Percentiles rank a stretch among this genome's conserved stretches.
These are phyloP conservation scores for Leishmania mexicana DNA, from an alignment of 208 protist genomes.

Conservation along the genomic window DNA sequence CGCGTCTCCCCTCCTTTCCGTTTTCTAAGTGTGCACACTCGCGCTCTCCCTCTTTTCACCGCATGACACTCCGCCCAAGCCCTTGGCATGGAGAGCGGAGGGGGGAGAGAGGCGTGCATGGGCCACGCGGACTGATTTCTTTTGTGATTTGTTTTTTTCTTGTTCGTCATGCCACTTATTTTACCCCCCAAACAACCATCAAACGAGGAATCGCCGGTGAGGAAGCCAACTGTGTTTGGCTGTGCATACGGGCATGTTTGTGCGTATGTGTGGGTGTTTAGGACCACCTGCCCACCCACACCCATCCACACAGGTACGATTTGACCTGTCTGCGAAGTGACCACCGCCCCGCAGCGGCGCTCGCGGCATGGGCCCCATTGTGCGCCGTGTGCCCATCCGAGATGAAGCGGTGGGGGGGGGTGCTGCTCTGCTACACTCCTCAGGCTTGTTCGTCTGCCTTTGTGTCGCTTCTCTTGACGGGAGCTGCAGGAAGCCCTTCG, in stretches of 20 bases:
- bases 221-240: neutral
- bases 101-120: neutral
- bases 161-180: neutral
- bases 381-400: neutral
- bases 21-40: neutral
- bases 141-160: constrained; percentile 1
- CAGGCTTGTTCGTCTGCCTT: neutral
- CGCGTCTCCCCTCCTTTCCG: neutral
- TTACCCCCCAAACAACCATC: neutral
- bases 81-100: neutral
- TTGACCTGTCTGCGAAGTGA: neutral
- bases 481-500: neutral
- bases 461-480: neutral
- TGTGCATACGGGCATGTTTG: neutral
- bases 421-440: neutral
- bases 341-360: neutral
- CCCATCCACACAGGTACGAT: neutral
- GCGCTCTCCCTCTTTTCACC: neutral
- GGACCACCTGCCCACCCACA: neutral
- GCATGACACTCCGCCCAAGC: neutral
- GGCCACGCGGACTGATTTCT: constrained; percentile 2
- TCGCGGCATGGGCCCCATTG: neutral
- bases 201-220: neutral
- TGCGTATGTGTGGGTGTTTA: neutral
- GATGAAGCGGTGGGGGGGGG: neutral